These are phyloP conservation scores for Scutellaria galericulata DNA, from an alignment of 257 asterid species.

Conservation along the genomic window DNA sequence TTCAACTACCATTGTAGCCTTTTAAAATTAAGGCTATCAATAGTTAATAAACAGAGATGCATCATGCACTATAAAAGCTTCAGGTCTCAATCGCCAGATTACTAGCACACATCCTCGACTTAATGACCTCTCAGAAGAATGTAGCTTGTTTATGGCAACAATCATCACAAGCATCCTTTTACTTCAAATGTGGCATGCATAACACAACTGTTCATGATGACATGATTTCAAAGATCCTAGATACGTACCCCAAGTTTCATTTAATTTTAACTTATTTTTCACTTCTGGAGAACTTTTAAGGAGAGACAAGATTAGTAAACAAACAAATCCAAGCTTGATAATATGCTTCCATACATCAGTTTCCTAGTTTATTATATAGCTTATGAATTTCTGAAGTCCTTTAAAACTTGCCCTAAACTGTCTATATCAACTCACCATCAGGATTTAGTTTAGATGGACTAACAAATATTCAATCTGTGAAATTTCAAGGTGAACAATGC, in stretches of 20 bases:
- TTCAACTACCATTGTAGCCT: neutral
- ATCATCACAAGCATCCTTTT: too few relatives aligned
- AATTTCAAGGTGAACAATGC: too few relatives aligned
- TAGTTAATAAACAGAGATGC: neutral
- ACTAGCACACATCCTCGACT: too few relatives aligned
- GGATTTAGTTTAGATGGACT: too few relatives aligned
- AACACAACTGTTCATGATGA: neutral
- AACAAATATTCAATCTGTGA: too few relatives aligned
- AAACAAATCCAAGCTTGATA: neutral
- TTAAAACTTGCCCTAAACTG: too few relatives aligned
- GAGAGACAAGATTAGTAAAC: neutral
- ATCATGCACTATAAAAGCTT: neutral
- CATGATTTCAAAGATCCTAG: slow-evolving; percentile 8
- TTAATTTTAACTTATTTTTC: neutral
- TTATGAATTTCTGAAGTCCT: too few relatives aligned
- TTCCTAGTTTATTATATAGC: too few relatives aligned
- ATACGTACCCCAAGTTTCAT: slow-evolving; percentile 6
- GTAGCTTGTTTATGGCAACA: neutral
- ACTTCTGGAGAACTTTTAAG: neutral
- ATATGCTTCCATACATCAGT: too few relatives aligned
- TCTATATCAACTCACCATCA: too few relatives aligned
- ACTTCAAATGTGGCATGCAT: neutral
- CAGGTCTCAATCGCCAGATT: slow-evolving; percentile 9
- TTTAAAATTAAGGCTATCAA: neutral
- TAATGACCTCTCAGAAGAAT: neutral